Evolutionary conservation across 768 basidiomycete genomes (phyloP), one percentile per base, ranked within the genome.

Genomic region (Kwoniella dejecticola): DNA sequence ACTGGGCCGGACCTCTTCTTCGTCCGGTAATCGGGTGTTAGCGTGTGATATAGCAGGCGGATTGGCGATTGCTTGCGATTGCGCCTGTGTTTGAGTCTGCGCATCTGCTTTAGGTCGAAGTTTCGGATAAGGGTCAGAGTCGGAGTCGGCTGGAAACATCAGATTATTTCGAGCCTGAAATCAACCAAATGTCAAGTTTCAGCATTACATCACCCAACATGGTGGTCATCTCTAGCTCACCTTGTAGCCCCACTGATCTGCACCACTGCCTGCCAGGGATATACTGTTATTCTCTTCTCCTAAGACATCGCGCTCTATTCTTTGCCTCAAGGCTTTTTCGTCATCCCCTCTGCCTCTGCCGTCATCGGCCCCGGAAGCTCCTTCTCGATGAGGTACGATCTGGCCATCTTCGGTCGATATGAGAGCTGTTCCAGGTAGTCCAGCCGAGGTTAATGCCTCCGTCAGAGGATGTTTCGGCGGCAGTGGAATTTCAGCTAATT

Each of bases 121-220:
- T n/a, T n/a, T n/a, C n/a, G n/a, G n/a, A n/a, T n/a, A n/a, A n/a
- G n/a, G n/a, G n/a, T n/a, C n/a, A n/a, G n/a, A n/a, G n/a, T n/a
- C n/a, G n/a, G n/a, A n/a, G n/a, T 96, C 96, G 1, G 96, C 94
- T 0, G 88, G 75, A 73, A 97, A 99, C 91, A 96, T 96, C 54
- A 99, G 82, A 3, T 90, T 87, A 80, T 99, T 99, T 60, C 96
- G 87, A 26, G 91, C 84, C 93, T 96, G 69, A n/a, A n/a, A 2
- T 26, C 69, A 2, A 21, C 40, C 57, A 13, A 52, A 10, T 60
- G 15, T 40, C 41, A 19, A 53, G 42, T 64, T 17, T 52, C 2
- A n/a, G 15, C 19, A 29, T 29, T 30, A 26, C 31, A 44, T 40
- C 21, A 52, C 46, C 24, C 54, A 53, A 40, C n/a, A 46, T n/a